Evolutionary conservation across 2,329 filamentous ascomycete species (phyloP).

Genomic region (Cladophialophora psammophila): DNA sequence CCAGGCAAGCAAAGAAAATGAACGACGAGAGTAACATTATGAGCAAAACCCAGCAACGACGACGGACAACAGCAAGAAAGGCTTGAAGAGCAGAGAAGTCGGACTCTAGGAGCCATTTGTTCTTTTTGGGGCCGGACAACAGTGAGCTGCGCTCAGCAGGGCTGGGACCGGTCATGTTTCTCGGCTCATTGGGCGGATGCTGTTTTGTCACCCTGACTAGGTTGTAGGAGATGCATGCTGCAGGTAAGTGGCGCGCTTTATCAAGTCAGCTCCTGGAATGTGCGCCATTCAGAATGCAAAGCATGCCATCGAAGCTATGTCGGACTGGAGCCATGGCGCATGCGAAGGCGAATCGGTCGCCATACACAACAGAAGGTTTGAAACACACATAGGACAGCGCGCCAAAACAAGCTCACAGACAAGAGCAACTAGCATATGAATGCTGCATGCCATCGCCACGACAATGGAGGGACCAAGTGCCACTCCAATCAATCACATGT

Average conservation of each 20-base stretch:
- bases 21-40: slow-evolving; percentile 27
- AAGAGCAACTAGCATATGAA: slow-evolving; percentile 11
- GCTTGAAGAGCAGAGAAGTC: slow-evolving; percentile 17
- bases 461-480: slow-evolving; percentile 6
- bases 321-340: slow-evolving; percentile 8
- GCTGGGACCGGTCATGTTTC: slow-evolving; percentile 15
- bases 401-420: slow-evolving; percentile 18
- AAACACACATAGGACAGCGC: slow-evolving; percentile 19
- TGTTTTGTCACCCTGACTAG: slow-evolving; percentile 8
- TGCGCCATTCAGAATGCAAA: slow-evolving; percentile 24
- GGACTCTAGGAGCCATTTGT: slow-evolving; percentile 24
- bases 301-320: slow-evolving; percentile 22
- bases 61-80: slow-evolving; percentile 12
- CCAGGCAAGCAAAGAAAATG: slow-evolving; percentile 28
- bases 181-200: slow-evolving; percentile 1
- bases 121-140: slow-evolving; percentile 21
- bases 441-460: slow-evolving; percentile 27
- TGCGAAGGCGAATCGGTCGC: slow-evolving; percentile 10
- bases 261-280: slow-evolving; percentile 17
- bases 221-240: slow-evolving; percentile 10
- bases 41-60: slow-evolving; percentile 18
- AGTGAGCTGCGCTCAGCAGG: slow-evolving; percentile 14
- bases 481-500: background rate
- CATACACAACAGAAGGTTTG: slow-evolving; percentile 18
- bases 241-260: slow-evolving; percentile 14